Base-by-base conservation (phyloP, 164 flowering plant species). In the Malania oleifera region DNA sequence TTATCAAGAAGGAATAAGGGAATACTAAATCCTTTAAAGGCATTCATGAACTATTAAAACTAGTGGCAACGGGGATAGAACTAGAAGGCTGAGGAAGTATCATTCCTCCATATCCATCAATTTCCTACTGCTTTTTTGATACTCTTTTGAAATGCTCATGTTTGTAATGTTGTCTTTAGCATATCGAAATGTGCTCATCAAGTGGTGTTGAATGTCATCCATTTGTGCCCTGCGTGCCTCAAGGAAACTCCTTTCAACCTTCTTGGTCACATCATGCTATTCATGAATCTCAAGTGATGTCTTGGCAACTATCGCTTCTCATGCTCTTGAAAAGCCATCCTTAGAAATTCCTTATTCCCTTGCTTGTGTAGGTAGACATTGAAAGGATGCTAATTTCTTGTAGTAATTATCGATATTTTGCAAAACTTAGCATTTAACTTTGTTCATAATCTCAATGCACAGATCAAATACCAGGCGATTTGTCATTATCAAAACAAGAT, bases 201-300 rank as follows among this genome's bases (percentile, higher is more conserved):
- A 27, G 24, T 50, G 53, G 4, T n/a, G n/a, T n/a, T n/a, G n/a
- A n/a, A n/a, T n/a, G n/a, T n/a, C n/a, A n/a, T n/a, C n/a, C n/a
- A n/a, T 24, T 5, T 29, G n/a, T n/a, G n/a, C n/a, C n/a, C n/a
- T n/a, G n/a, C n/a, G n/a, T n/a, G n/a, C n/a, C n/a, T 50, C 53
- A 8, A 50, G 17, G 28, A 50, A 50, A 29, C 53, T 50, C 53
- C 53, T 50, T 29, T 50, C 53, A 11, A 50, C 13, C 53, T 50
- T 29, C 34, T 24, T 24, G 18, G 53, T 19, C 1, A 29, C n/a
- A 19, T 27, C 28, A 13, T 50, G 18, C 29, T 29, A 3, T 4
- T 50, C 53, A 27, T 50, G 29, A 13, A 50, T 50, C 53, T 50
- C 53, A 27, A 11, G 28, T 29, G 24, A 27, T 6, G 53, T 50